Evolutionary conservation across 2,329 filamentous ascomycete genomes (phyloP).

Genomic region (Claviceps sp.): DNA sequence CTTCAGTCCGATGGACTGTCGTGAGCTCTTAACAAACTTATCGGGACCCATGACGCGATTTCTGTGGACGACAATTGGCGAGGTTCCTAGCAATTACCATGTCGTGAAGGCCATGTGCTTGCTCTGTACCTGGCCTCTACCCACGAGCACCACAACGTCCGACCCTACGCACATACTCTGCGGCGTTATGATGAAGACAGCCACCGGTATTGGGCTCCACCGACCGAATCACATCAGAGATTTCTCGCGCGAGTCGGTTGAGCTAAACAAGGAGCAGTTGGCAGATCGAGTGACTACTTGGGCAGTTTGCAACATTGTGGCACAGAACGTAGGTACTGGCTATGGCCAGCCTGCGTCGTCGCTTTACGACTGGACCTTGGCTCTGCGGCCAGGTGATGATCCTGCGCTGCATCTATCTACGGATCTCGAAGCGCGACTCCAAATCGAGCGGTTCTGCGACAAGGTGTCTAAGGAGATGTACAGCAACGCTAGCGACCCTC

Average conservation of each 20-base stretch:
- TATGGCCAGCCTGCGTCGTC: conserved; percentile 72
- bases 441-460: conserved; percentile 63
- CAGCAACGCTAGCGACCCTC: conserved; percentile 60
- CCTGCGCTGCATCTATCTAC: conserved; percentile 43
- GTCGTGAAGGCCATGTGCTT: conserved; percentile 72
- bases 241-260: conserved; percentile 62
- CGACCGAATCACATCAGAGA: conserved; percentile 72
- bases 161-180: conserved; percentile 73
- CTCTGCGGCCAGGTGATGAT: conserved; percentile 44
- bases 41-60: conserved; percentile 56
- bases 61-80: conserved; percentile 64
- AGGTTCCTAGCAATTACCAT: conserved; percentile 66
- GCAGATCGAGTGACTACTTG: conserved; percentile 68
- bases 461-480: conserved; percentile 71
- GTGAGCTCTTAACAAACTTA: conserved; percentile 51
- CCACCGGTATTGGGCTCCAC: conserved; percentile 71
- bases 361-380: conserved; percentile 62
- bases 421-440: conserved; percentile 53
- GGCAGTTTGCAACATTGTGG: conserved; percentile 76
- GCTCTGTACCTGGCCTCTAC: conserved; percentile 69
- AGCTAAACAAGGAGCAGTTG: conserved; percentile 66
- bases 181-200: conserved; percentile 77
- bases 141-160: conserved; percentile 65
- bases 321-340: conserved; percentile 69
- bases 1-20: conserved; percentile 42